phyloP scores from a whole-genome alignment of 2,329 filamentous ascomycete genomes.

The Magnaporthiopsis rhizophila region DNA sequence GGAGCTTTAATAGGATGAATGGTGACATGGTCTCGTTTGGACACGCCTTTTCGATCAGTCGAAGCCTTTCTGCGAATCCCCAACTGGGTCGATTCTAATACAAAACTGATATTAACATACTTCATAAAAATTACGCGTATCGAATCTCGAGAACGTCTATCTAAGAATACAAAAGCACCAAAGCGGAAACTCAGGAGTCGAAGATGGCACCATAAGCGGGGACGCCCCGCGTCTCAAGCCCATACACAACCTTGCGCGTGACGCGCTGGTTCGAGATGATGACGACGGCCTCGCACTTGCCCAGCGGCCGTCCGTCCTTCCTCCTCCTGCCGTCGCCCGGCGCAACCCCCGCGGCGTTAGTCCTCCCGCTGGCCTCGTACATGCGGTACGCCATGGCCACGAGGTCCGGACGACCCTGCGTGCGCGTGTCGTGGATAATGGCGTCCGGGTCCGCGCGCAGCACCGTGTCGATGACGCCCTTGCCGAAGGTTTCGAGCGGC shows the following conservation, averaged over 20 bases:
- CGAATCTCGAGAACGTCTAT: too few species aligned
- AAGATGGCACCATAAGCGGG: slow-evolving; percentile 27
- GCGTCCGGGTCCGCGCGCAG: slow-evolving; percentile 13
- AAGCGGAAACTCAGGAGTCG: slow-evolving; percentile 9
- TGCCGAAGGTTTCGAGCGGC: slow-evolving; percentile 26
- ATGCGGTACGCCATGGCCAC: slow-evolving; percentile 12
- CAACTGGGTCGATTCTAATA: too few species aligned
- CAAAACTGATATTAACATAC: too few species aligned
- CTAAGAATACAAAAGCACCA: too few species aligned
- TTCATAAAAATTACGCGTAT: too few species aligned
- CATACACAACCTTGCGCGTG: slow-evolving; percentile 24
- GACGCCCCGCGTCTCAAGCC: slow-evolving; percentile 23
- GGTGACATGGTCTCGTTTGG: too few species aligned
- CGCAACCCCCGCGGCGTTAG: background rate
- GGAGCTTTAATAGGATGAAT: too few species aligned
- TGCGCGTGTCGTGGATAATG: slow-evolving; percentile 12
- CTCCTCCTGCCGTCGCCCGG: background rate
- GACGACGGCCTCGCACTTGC: slow-evolving; percentile 17
- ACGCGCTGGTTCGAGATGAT: slow-evolving; percentile 26
- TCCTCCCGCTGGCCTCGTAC: slow-evolving; percentile 9
- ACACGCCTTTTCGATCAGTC: too few species aligned
- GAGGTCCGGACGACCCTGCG: slow-evolving; percentile 11
- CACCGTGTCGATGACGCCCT: slow-evolving; percentile 23
- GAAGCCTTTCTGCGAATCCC: too few species aligned
- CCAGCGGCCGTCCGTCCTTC: background rate